phyloP scores from a whole-genome alignment of 768 basidiomycete species.

The Strobilomyces confusus region DNA sequence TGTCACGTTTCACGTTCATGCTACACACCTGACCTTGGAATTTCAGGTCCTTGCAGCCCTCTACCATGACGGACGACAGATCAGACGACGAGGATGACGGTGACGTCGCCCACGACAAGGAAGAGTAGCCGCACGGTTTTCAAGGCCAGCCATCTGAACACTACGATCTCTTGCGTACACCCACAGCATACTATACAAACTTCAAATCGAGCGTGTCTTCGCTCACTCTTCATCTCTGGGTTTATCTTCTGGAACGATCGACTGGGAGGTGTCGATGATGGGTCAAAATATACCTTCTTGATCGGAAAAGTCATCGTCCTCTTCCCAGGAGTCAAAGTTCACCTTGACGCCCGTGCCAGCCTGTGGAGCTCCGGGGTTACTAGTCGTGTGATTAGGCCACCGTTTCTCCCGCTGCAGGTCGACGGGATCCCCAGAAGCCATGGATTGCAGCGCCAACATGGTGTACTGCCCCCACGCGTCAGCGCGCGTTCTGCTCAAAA shows the following conservation, averaged over 20 bases:
- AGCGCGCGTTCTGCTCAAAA: not conserved
- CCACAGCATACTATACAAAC: slow-evolving; percentile 3
- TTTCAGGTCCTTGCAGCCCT: slow-evolving; percentile 49
- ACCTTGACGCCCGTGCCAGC: slow-evolving; percentile 42
- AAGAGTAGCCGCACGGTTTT: slow-evolving; percentile 17
- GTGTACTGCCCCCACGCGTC: slow-evolving; percentile 54
- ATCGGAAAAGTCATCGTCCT: slow-evolving; percentile 47
- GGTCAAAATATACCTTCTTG: slow-evolving; percentile 37
- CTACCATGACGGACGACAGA: slow-evolving; percentile 59
- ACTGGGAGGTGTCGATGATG: slow-evolving; percentile 13
- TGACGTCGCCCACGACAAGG: slow-evolving; percentile 26
- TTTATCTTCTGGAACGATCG: slow-evolving; percentile 1
- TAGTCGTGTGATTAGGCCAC: slow-evolving; percentile 63
- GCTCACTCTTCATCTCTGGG: slow-evolving; percentile 4
- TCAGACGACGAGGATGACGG: slow-evolving; percentile 73
- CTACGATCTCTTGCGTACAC: slow-evolving; percentile 5
- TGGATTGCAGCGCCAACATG: slow-evolving; percentile 56
- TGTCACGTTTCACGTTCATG: slow-evolving; percentile 20
- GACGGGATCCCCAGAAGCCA: slow-evolving; percentile 71
- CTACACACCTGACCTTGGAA: slow-evolving; percentile 5
- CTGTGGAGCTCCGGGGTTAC: slow-evolving; percentile 20
- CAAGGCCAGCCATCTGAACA: slow-evolving; percentile 2
- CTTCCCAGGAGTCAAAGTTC: slow-evolving; percentile 55
- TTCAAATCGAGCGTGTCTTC: not conserved
- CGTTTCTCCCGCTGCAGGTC: slow-evolving; percentile 75